Base-by-base conservation (phyloP, 768 basidiomycete species). In the Tylopilus subfusipes region DNA sequence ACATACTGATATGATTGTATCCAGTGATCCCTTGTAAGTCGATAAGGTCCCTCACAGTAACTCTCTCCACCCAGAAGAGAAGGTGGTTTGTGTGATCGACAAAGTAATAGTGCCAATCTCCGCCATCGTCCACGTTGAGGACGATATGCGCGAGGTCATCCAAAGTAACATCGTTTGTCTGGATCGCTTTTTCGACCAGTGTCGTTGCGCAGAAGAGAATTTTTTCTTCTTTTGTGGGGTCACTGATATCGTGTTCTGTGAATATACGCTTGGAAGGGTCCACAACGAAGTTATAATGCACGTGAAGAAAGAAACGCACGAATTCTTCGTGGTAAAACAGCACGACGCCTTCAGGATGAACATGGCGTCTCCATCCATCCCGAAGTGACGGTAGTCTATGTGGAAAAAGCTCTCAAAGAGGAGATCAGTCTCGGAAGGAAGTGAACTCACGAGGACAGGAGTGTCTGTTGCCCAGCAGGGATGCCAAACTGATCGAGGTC, bases 41-140 rank as follows among this genome's bases (percentile, higher is more conserved):
- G 16, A 25, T 49, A 22, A 62, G 48, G 0, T 42, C 19, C 5
- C 30, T 36, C 19, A 34, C 21, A 12, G 14, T 29, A 0, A 63
- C 29, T 3, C 14, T 6, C 3, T 59, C 43, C 16, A 62, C 19
- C 61, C 61, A 62, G 22, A 63, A 63, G 13, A 63, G 50, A 36
- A 62, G 61, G 25, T 33, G 57, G 21, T 59, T 10, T 7, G 18
- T 40, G 31, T 62, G 62, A 48, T 62, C 62, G 18, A 56, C 61
- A 34, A 62, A 62, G 33, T 62, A 56, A 44, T 62, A 64, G n/a
- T 19, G 14, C 42, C 62, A 63, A 21, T 1, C 2, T 8, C 8
- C 21, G n/a, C 2, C 4, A 6, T 43, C 33, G 8, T 56, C 51
- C 30, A 63, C 40, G 9, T 60, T 55, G 10, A 58, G 16, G 11